Conservation (phyloP, 345 rosid species). For the Gossypium ekmanianum region DNA sequence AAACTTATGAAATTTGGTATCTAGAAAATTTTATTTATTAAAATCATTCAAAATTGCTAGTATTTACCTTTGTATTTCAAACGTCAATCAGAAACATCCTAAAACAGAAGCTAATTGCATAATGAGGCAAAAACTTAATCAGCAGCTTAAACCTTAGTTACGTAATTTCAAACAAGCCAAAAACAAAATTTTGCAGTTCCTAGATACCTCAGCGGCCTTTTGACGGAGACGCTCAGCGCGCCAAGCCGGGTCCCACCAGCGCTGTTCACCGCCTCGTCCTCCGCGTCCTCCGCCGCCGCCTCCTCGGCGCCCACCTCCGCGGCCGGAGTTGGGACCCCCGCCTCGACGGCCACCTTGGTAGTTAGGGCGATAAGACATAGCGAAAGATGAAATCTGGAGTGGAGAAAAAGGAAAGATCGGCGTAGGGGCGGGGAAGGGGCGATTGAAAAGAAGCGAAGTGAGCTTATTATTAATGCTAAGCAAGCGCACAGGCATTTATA, state of each 20-base stretch:
- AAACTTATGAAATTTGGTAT: not conserved
- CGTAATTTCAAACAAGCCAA: not conserved
- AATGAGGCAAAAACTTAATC: not conserved
- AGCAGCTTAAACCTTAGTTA: not conserved
- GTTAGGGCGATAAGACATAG: constrained; percentile 65
- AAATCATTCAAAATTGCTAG: not conserved
- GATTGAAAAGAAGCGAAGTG: constrained; percentile 13
- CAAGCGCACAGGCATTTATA: constrained; percentile 16
- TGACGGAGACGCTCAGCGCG: constrained; percentile 88
- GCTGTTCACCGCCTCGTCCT: constrained; percentile 84
- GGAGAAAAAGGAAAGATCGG: constrained; percentile 19
- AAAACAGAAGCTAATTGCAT: not conserved
- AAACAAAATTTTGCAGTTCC: not conserved
- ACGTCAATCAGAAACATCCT: not conserved
- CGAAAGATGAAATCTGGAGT: constrained; percentile 12
- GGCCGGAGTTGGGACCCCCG: constrained; percentile 31
- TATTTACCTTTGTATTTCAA: not conserved
- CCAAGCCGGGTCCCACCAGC: constrained; percentile 99
- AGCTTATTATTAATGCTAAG: not conserved
- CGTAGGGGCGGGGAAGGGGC: not conserved
- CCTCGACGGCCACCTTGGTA: constrained; percentile 52
- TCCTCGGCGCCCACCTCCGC: constrained; percentile 48
- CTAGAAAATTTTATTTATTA: not conserved
- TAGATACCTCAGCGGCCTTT: constrained; percentile 60
- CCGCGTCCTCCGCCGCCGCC: constrained; percentile 33